These are phyloP conservation scores for Apostasia shenzhenica DNA, from an alignment of 106 monocot species.

Conservation along the genomic window DNA sequence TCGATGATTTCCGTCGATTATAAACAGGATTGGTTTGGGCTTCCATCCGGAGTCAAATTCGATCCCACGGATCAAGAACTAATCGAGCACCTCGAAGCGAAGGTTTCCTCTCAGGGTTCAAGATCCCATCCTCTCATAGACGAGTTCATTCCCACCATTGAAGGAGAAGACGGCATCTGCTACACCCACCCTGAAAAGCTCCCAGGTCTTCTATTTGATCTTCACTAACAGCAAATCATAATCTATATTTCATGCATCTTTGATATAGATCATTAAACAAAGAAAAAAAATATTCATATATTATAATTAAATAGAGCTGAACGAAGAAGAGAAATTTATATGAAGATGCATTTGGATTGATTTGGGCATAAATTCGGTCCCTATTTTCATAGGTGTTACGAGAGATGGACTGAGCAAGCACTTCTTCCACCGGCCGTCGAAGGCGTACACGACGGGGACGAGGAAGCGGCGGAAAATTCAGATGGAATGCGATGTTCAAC, in stretches of 20 bases:
- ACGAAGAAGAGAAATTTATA: too few relatives aligned
- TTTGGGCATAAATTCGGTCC: conserved; percentile 12
- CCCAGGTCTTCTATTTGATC: conserved; percentile 35
- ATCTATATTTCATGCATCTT: background rate
- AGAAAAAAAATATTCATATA: too few relatives aligned
- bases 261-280: background rate
- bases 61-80: conserved; percentile 93
- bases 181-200: conserved; percentile 85
- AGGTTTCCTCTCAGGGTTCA: conserved; percentile 28
- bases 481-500: conserved; percentile 29
- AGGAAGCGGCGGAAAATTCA: conserved; percentile 49
- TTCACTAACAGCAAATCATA: background rate
- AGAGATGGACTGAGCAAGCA: conserved; percentile 45
- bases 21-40: conserved; percentile 63
- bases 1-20: background rate
- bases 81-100: conserved; percentile 81
- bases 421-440: conserved; percentile 56
- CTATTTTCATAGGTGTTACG: conserved; percentile 29
- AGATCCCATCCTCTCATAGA: conserved; percentile 84
- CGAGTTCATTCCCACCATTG: conserved; percentile 88
- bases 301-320: too few relatives aligned
- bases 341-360: background rate
- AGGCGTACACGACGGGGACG: conserved; percentile 52
- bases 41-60: conserved; percentile 83
- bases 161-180: conserved; percentile 90